Evolutionary conservation across 1,284 basidiomycete genomes (phyloP), one percentile per base, ranked within the genome.

Genomic region (Neonothopanus nambi): DNA sequence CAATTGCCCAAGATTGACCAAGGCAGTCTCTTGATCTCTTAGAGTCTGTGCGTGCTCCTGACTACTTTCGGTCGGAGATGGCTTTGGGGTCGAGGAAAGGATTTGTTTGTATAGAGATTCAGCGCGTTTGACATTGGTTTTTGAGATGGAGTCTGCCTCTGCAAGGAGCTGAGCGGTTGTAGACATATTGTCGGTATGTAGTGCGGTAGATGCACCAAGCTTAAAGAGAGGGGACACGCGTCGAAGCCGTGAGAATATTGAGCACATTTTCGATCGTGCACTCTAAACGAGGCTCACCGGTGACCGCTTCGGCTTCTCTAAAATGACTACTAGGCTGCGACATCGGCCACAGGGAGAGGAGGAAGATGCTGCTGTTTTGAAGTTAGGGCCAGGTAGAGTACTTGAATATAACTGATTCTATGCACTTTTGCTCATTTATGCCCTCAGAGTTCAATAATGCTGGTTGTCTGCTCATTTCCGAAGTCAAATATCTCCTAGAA

Each of bases 401-500:
- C 17, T 1, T 48, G 9, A 50, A 9, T 30, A 35, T 39, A 36
- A 51, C 23, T 15, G n/a, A 44, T 36, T 20, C 13, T 24, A 23
- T 24, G 41, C 36, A 20, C 40, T 43, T 36, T 43, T 15, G 37
- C 24, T 54, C 26, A 24, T 23, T 51, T 43, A 43, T 23, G 17
- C 42, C 55, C 42, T 0, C 61, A 93, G 93, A 94, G 65, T 95
- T 95, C 73, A 91, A 92, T 72, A 91, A 92, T 62, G 90, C 89
- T 3, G 91, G 91, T 74, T 95, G 92, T 71, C 72, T 96, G 61
- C 81, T 93, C 60, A 93, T 94, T 59, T 94, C 91, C 1, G 93
- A 96, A 67, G 93, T 95, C 64, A 91, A 92, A 65, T 89, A 93
- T 65, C 75, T 96, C 45, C 77, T 96, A 35, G 91, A 93, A 69